Conservation (phyloP, 768 basidiomycete genomes). For the Suillus discolor region DNA sequence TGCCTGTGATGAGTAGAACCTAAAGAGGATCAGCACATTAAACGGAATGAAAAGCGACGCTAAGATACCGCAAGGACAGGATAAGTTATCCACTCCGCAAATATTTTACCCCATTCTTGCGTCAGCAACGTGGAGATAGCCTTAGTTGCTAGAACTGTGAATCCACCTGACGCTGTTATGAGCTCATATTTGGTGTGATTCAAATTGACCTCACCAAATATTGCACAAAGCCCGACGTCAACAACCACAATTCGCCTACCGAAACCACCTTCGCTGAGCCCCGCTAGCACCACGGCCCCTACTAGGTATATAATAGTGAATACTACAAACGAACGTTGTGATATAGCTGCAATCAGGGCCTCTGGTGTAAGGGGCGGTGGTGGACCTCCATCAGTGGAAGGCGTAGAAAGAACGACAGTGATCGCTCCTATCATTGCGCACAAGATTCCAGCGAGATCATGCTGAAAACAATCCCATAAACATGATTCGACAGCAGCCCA, state of each 20-base stretch:
- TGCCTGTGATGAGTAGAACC: conserved; percentile 72
- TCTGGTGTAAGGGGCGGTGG: conserved; percentile 59
- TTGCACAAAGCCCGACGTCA: conserved; percentile 86
- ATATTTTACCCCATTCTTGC: conserved; percentile 73
- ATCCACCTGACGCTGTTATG: conserved; percentile 61
- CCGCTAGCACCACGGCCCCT: conserved; percentile 57
- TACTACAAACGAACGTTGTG: conserved; percentile 70
- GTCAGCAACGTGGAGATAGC: conserved; percentile 87
- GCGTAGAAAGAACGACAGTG: conserved; percentile 86
- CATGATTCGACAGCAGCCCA: conserved; percentile 8
- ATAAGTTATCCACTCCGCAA: conserved; percentile 82
- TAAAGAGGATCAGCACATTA: conserved; percentile 29
- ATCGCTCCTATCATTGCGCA: conserved; percentile 88
- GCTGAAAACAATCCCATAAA: conserved; percentile 40
- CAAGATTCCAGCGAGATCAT: conserved; percentile 75
- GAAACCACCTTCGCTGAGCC: conserved; percentile 62
- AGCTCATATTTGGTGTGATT: conserved; percentile 6
- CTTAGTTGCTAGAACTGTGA: conserved; percentile 93
- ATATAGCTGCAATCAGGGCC: conserved; percentile 68
- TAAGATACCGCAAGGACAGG: conserved; percentile 66
- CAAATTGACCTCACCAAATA: conserved; percentile 59
- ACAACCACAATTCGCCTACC: conserved; percentile 77
- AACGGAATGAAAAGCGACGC: not conserved
- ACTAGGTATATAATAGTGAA: conserved; percentile 69
- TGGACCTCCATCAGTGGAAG: conserved; percentile 63